Conservation (phyloP, 2,329 filamentous ascomycete genomes). For the Beauveria medogensis region DNA sequence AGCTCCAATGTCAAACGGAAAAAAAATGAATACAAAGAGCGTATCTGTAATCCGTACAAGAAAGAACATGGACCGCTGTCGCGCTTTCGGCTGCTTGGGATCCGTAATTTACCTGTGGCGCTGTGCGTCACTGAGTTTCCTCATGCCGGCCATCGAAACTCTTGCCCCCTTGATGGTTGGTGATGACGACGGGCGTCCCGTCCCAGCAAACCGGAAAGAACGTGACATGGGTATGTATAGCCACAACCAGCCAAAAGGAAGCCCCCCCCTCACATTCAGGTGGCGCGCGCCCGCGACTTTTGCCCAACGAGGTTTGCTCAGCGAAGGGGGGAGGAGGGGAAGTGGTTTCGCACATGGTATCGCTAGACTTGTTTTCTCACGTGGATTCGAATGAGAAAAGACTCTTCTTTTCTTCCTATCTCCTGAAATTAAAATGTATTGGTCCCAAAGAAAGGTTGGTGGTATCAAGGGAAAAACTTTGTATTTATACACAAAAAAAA, state of each 20-base stretch:
- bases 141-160: too few relatives aligned
- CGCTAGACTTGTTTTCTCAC: not conserved
- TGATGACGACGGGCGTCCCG: not conserved
- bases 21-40: not conserved
- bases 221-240: not conserved
- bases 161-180: not conserved
- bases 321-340: too few relatives aligned
- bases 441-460: too few relatives aligned
- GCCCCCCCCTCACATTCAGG: not conserved
- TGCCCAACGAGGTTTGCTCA: too few relatives aligned
- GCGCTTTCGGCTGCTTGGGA: not conserved
- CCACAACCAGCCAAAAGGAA: not conserved
- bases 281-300: not conserved
- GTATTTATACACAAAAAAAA: not conserved
- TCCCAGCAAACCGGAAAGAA: slow-evolving; percentile 2
- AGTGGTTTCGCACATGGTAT: too few relatives aligned
- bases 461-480: too few relatives aligned
- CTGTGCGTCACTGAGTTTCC: too few relatives aligned
- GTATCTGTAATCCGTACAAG: too few relatives aligned
- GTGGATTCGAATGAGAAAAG: not conserved
- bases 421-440: not conserved
- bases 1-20: not conserved
- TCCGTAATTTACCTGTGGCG: not conserved
- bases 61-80: too few relatives aligned
- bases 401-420: not conserved